Conservation (phyloP, 768 basidiomycete genomes). For the Boletus eberwhitei region DNA sequence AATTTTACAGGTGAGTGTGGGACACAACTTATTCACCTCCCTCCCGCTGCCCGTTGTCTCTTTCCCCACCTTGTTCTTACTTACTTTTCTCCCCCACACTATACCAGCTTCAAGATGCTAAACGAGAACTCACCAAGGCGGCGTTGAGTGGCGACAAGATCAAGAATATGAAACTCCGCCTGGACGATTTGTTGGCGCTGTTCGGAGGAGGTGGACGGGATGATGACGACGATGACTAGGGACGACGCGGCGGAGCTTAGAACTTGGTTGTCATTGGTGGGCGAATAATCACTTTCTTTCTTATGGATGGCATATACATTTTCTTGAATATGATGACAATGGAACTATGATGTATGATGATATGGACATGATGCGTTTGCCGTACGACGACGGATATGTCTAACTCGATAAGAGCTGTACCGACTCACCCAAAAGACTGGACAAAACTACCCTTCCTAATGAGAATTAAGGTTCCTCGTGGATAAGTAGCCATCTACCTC, state of each 20-base stretch:
- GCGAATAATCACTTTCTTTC: not conserved
- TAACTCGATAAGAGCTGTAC: too few species aligned
- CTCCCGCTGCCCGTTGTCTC: not conserved
- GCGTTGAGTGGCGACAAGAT: conserved; percentile 87
- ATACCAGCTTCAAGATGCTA: conserved; percentile 78
- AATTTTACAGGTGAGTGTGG: conserved; percentile 57
- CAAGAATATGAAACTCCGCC: conserved; percentile 77
- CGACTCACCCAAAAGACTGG: too few species aligned
- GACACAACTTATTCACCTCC: not conserved
- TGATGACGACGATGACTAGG: conserved; percentile 46
- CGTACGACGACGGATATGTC: too few species aligned
- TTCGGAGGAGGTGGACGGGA: conserved; percentile 60
- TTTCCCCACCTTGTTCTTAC: not conserved
- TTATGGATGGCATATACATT: not conserved
- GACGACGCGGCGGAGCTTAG: not conserved
- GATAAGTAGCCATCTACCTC: not conserved
- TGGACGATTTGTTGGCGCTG: conserved; percentile 82
- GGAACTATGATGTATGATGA: not conserved
- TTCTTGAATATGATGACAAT: not conserved
- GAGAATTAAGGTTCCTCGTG: not conserved
- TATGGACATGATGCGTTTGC: not conserved
- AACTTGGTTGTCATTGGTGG: not conserved
- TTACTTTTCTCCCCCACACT: conserved; percentile 23
- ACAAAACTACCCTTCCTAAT: not conserved
- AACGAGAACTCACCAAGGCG: conserved; percentile 78